These are phyloP conservation scores for Pyrus communis DNA, from an alignment of 306 rosid genomes.

Conservation along the genomic window DNA sequence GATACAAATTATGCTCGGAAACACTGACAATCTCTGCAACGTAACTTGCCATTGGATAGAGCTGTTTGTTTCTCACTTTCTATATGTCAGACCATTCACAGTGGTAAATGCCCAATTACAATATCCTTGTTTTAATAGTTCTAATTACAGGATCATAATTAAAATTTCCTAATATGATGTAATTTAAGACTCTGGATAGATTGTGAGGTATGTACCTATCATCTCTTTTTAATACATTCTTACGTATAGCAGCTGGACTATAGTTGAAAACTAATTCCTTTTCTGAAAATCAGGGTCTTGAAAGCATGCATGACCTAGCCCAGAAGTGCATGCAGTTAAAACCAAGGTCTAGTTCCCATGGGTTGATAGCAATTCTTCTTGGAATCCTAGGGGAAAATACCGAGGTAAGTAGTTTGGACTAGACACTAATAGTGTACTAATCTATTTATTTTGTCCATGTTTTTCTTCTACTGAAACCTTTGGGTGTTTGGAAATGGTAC, in stretches of 20 bases:
- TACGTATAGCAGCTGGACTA: constrained; percentile 7
- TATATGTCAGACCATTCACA: constrained; percentile 73
- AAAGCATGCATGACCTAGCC: constrained; percentile 75
- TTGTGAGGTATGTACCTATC: not conserved
- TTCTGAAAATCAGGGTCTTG: constrained; percentile 58
- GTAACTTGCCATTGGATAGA: constrained; percentile 79
- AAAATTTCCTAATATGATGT: too few species aligned
- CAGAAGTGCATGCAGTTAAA: constrained; percentile 74
- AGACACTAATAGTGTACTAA: not conserved
- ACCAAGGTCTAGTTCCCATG: constrained; percentile 46
- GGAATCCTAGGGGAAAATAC: constrained; percentile 86
- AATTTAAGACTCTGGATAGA: too few species aligned
- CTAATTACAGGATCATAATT: not conserved
- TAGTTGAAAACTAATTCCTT: constrained; percentile 8
- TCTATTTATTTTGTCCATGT: not conserved
- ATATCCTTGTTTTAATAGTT: not conserved
- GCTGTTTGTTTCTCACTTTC: constrained; percentile 71
- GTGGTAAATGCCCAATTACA: constrained; percentile 34
- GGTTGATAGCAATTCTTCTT: constrained; percentile 56
- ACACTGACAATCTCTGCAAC: constrained; percentile 46
- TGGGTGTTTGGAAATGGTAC: constrained; percentile 28
- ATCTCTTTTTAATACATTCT: not conserved
- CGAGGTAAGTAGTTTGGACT: constrained; percentile 46
- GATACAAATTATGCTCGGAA: constrained; percentile 85
- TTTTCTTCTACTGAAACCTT: constrained; percentile 9